phyloP scores from a whole-genome alignment of 257 asterid genomes.

The Sherardia arvensis region DNA sequence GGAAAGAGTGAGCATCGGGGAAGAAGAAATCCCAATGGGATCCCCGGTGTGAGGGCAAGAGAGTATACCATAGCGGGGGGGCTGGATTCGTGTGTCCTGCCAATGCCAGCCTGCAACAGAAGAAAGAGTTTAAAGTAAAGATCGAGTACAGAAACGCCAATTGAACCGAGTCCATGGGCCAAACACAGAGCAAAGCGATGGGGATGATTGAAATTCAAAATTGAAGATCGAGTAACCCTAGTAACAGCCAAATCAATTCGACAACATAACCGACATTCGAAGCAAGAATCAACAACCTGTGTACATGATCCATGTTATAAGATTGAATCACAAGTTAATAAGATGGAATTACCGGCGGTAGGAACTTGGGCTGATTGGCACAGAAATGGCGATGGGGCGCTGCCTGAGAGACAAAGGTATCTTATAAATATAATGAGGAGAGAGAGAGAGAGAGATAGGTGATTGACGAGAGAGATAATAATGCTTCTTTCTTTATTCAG shows the following conservation, averaged over 20 bases:
- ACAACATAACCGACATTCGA: not conserved
- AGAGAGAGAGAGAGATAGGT: not conserved
- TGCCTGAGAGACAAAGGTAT: not conserved
- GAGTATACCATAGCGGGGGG: too few species aligned
- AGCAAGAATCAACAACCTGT: too few species aligned
- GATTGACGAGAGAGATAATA: conserved; percentile 2
- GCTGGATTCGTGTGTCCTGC: too few species aligned
- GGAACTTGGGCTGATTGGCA: not conserved
- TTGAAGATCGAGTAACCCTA: not conserved
- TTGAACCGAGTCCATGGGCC: too few species aligned
- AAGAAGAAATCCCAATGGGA: too few species aligned
- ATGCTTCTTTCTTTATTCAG: not conserved
- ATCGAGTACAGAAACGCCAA: too few species aligned
- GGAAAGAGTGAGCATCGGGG: too few species aligned
- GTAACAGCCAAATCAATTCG: not conserved
- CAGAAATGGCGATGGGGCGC: not conserved
- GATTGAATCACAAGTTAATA: too few species aligned
- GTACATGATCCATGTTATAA: too few species aligned
- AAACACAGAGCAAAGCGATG: too few species aligned
- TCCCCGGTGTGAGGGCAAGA: too few species aligned
- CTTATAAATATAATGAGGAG: not conserved
- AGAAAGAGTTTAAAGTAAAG: too few species aligned
- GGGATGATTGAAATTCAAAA: not conserved
- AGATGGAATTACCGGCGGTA: not conserved
- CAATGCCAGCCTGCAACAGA: conserved; percentile 8